These are phyloP conservation scores for Mimosa bimucronata DNA, from an alignment of 306 rosid genomes.

Conservation along the genomic window DNA sequence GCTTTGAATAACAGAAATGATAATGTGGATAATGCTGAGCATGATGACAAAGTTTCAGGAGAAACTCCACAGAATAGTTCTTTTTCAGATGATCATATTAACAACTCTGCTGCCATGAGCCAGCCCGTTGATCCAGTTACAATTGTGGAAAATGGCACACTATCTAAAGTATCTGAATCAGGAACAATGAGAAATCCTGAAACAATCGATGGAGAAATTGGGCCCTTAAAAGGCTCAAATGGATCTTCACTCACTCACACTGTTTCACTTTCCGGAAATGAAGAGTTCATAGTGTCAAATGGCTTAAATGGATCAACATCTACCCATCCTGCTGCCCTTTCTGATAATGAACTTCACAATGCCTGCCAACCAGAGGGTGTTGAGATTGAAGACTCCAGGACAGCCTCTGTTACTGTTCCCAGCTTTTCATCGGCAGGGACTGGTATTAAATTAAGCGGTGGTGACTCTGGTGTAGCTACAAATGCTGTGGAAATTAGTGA, in stretches of 20 bases:
- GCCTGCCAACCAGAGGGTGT: conserved; percentile 36
- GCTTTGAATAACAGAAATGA: conserved; percentile 51
- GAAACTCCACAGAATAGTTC: conserved; percentile 45
- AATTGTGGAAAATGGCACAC: conserved; percentile 49
- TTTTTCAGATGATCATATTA: conserved; percentile 37
- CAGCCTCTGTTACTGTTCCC: conserved; percentile 32
- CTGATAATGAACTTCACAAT: conserved; percentile 42
- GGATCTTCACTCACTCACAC: conserved; percentile 39
- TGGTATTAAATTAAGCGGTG: conserved; percentile 35
- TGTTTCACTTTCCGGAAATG: conserved; percentile 26
- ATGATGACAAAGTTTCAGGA: conserved; percentile 45
- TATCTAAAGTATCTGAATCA: conserved; percentile 35
- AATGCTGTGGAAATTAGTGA: conserved; percentile 32
- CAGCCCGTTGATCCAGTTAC: conserved; percentile 37
- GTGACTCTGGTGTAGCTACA: conserved; percentile 33
- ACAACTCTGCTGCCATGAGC: conserved; percentile 34
- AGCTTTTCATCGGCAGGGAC: conserved; percentile 36
- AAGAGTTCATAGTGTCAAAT: conserved; percentile 39
- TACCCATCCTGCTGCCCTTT: conserved; percentile 33
- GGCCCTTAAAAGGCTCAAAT: conserved; percentile 36
- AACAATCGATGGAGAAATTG: conserved; percentile 37
- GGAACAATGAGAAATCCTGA: conserved; percentile 33
- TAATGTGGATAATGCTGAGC: conserved; percentile 37
- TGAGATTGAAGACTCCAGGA: conserved; percentile 35
- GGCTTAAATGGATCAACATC: conserved; percentile 41